Evolutionary conservation across 1,284 basidiomycete genomes (phyloP).

Genomic region (Cutaneotrichosporon sp.): DNA sequence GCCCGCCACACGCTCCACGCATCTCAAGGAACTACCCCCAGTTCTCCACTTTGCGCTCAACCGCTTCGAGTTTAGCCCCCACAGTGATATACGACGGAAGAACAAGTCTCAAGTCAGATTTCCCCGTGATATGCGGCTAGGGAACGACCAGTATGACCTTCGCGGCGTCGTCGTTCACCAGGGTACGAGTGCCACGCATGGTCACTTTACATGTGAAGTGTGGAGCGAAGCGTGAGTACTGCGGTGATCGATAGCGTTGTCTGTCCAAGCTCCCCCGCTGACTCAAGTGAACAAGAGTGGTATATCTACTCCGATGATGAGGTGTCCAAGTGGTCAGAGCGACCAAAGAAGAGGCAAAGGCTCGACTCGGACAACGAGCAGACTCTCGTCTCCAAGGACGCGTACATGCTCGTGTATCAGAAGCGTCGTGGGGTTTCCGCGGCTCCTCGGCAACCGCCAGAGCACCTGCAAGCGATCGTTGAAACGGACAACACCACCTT

Average conservation of each 20-base stretch:
- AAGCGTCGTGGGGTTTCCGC: background rate
- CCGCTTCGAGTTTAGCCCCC: slow-evolving; percentile 79
- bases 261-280: background rate
- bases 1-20: slow-evolving; percentile 69
- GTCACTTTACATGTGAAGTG: slow-evolving; percentile 86
- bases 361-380: slow-evolving; percentile 21
- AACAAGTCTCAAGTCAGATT: slow-evolving; percentile 71
- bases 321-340: slow-evolving; percentile 21
- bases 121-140: slow-evolving; percentile 62
- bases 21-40: slow-evolving; percentile 66
- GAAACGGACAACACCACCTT: slow-evolving; percentile 53
- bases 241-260: too few relatives aligned
- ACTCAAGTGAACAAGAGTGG: slow-evolving; percentile 65
- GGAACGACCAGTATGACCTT: slow-evolving; percentile 59
- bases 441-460: slow-evolving; percentile 50
- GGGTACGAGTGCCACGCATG: slow-evolving; percentile 69
- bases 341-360: slow-evolving; percentile 21
- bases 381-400: slow-evolving; percentile 71
- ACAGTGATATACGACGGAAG: slow-evolving; percentile 72
- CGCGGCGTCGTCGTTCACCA: slow-evolving; percentile 78
- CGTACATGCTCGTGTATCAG: slow-evolving; percentile 85
- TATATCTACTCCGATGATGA: slow-evolving; percentile 81
- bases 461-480: slow-evolving; percentile 56
- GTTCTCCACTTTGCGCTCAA: slow-evolving; percentile 79
- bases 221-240: slow-evolving; percentile 64